Evolutionary conservation across 805 yeast species (phyloP), one percentile per base, ranked within the genome.

Genomic region (Myxozyma neotropica): DNA sequence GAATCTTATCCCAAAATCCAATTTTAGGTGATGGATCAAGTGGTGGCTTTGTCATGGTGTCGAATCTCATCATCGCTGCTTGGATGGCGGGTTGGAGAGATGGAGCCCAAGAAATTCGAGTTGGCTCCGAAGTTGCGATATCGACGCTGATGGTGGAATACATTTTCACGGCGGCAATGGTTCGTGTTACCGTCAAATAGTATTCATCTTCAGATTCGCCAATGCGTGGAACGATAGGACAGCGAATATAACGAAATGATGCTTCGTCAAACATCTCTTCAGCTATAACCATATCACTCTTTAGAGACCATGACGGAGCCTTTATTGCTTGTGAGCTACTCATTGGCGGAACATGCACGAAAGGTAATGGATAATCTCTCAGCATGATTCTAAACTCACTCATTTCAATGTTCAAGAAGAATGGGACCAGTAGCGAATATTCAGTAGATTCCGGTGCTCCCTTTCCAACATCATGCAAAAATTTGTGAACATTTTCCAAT

Each of bases 1-100:
- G 76, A 27, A 90, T 73, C 71, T 91, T 93, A 73, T 92, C 98
- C 98, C 98, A 92, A 66, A 91, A 85, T 0, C 98, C 98, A 13
- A 90, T 74, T 66, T 87, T 87, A 2, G 83, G 81, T 1, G 96
- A 89, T 0, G 92, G 92, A 71, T 92, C 98, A 15, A 88, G 74
- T 0, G 95, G 96, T 0, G 96, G 96, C 71, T 93, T 92, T 0
- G 95, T 84, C 70, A 92, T 89, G 46, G 86, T 84, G 67, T 91
- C 96, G 60, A 92, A 80, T 57, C 83, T 86, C 56, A 84, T 75
- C 84, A 88, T 87, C 1, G 86, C 78, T 65, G 89, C 92, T 65
- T 89, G 90, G 31, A 92, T 81, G 0, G 91, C 92, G 17, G 96
- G 91, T 66, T 87, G 89, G 66, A 87, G 86, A 0, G 93, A 87